Conservation (phyloP, 202 grass and related monocot genomes). For the Cymbopogon flexuosus region DNA sequence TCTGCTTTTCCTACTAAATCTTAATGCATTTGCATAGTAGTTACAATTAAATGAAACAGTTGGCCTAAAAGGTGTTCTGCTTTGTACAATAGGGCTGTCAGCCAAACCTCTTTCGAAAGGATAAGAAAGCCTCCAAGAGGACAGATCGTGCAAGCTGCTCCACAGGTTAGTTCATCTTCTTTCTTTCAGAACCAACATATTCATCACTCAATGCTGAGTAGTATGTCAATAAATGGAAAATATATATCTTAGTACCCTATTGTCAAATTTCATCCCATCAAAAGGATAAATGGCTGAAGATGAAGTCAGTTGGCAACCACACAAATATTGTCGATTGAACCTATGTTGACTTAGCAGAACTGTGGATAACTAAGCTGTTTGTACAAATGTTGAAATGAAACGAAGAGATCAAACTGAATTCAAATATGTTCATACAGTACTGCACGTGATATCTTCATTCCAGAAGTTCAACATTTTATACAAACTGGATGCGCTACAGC, state of each 20-base stretch:
- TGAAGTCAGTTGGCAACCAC: not conserved
- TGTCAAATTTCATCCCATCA: constrained; percentile 5
- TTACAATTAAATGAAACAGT: constrained; percentile 25
- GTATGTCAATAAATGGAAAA: constrained; percentile 8
- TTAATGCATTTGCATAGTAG: constrained; percentile 5
- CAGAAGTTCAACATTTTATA: constrained; percentile 2
- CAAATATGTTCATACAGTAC: constrained; percentile 20
- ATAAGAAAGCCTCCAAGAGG: constrained; percentile 54
- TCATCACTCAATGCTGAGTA: not conserved
- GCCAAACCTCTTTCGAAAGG: constrained; percentile 62
- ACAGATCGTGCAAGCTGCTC: constrained; percentile 39
- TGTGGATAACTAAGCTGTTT: not conserved
- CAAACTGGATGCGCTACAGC: not conserved
- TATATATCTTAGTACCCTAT: not conserved
- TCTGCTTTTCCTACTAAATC: not conserved
- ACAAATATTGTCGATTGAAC: not conserved
- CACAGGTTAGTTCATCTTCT: constrained; percentile 39
- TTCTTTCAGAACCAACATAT: no score
- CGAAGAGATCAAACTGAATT: not conserved
- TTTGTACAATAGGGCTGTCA: constrained; percentile 48
- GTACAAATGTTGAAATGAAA: constrained; percentile 2
- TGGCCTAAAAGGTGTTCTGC: constrained; percentile 26
- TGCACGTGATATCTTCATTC: constrained; percentile 9
- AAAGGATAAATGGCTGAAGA: not conserved
- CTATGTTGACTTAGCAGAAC: not conserved